These are phyloP conservation scores for Heterobasidion occidentale DNA, from an alignment of 1,284 basidiomycete species.

Conservation along the genomic window DNA sequence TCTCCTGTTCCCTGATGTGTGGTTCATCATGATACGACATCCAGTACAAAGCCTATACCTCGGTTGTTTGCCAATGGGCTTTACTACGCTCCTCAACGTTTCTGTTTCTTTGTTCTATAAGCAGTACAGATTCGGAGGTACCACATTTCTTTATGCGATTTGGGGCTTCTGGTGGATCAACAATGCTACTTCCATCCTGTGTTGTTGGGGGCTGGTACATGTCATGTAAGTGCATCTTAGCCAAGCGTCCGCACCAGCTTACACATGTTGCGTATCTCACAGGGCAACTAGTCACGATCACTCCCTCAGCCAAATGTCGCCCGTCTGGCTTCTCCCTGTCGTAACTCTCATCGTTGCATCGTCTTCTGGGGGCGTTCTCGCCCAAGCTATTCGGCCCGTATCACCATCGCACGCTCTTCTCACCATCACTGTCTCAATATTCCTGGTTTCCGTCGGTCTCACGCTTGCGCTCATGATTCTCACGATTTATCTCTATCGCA, in stretches of 20 bases:
- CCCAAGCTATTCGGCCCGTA: conserved; percentile 35
- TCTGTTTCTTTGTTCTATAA: conserved; percentile 35
- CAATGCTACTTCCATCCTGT: conserved; percentile 45
- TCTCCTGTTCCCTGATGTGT: conserved; percentile 46
- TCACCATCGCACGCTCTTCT: conserved; percentile 43
- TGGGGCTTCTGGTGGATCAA: conserved; percentile 76
- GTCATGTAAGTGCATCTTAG: conserved; percentile 40
- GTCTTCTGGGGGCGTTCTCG: conserved; percentile 56
- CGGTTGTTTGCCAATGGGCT: conserved; percentile 67
- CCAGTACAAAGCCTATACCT: conserved; percentile 61
- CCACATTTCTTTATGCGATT: conserved; percentile 48
- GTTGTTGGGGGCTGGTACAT: conserved; percentile 60
- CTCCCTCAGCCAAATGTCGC: conserved; percentile 44
- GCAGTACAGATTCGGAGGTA: conserved; percentile 42
- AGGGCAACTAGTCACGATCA: conserved; percentile 62
- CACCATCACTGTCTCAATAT: conserved; percentile 37
- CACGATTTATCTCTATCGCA: conserved; percentile 12
- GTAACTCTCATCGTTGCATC: conserved; percentile 65
- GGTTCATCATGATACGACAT: conserved; percentile 48
- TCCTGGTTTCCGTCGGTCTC: conserved; percentile 30
- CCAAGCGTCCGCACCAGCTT: neutral
- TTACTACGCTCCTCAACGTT: conserved; percentile 54
- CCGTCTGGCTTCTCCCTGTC: conserved; percentile 67
- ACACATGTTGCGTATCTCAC: conserved; percentile 4
- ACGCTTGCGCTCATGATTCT: conserved; percentile 25